phyloP scores from a whole-genome alignment of 140 eudicot species.

The Flaveria floridana region DNA sequence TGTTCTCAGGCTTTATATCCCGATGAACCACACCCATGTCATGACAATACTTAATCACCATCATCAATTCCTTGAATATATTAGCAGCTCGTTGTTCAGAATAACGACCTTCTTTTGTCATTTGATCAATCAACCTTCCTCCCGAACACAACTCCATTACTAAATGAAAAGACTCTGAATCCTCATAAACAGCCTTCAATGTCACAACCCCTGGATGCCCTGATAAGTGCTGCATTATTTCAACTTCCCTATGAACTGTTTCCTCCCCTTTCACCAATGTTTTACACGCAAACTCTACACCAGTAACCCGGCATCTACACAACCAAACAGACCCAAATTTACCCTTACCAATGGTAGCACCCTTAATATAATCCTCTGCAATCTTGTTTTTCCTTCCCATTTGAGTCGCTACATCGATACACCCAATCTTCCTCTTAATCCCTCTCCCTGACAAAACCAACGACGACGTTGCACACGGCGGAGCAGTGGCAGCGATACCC shows the following conservation, averaged over 20 bases:
- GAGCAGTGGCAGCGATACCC: conserved; percentile 62
- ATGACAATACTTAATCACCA: conserved; percentile 76
- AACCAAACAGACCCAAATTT: conserved; percentile 78
- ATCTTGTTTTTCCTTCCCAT: conserved; percentile 74
- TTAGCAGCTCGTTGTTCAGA: conserved; percentile 73
- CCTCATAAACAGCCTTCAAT: conserved; percentile 70
- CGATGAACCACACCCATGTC: conserved; percentile 85
- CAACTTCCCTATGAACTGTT: conserved; percentile 77
- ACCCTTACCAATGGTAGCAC: conserved; percentile 58
- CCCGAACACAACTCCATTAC: conserved; percentile 90
- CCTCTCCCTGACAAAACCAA: conserved; percentile 53
- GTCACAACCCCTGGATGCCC: conserved; percentile 81
- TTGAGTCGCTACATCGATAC: conserved; percentile 66
- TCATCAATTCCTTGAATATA: conserved; percentile 66
- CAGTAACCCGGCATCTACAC: conserved; percentile 56
- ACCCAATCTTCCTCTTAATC: conserved; percentile 72
- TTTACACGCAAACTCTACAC: conserved; percentile 70
- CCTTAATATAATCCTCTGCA: conserved; percentile 53
- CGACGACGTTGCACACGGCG: conserved; percentile 48
- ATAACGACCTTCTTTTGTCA: conserved; percentile 53
- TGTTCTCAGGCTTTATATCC: conserved; percentile 77
- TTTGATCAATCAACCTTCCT: conserved; percentile 75
- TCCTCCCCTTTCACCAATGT: conserved; percentile 76
- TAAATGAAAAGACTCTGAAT: conserved; percentile 56
- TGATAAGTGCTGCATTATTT: conserved; percentile 81